phyloP scores from a whole-genome alignment of 768 basidiomycete species.

The Suillus variegatus region DNA sequence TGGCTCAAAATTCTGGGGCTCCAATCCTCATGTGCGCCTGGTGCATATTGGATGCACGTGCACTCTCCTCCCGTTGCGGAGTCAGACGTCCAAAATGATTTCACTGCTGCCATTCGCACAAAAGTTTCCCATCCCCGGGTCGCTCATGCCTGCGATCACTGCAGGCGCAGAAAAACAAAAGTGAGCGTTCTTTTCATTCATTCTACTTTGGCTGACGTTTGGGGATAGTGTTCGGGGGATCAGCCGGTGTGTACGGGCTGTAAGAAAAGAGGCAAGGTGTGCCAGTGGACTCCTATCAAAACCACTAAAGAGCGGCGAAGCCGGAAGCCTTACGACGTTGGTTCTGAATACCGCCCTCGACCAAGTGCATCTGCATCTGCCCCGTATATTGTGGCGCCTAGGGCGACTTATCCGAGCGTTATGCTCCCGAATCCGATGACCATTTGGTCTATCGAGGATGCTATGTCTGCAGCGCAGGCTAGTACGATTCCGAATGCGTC shows the following conservation, averaged over 20 bases:
- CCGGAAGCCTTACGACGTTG: background rate
- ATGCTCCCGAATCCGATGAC: background rate
- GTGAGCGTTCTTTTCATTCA: background rate
- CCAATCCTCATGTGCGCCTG: background rate
- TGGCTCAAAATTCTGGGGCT: background rate
- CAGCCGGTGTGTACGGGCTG: background rate
- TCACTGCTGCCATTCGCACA: background rate
- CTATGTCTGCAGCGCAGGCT: background rate
- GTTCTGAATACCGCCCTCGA: background rate
- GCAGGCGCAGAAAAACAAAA: background rate
- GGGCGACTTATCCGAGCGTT: background rate
- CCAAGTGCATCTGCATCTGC: background rate
- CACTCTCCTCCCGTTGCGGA: background rate
- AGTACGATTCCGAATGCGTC: background rate
- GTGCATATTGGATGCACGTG: background rate
- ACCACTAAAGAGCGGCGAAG: background rate
- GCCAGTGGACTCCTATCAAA: slow-evolving; percentile 4
- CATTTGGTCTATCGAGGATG: background rate
- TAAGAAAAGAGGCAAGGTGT: background rate
- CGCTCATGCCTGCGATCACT: background rate
- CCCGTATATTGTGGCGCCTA: background rate
- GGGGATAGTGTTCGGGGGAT: background rate
- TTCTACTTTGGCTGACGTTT: background rate
- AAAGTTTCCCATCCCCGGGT: background rate
- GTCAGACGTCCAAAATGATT: background rate